Conservation (phyloP, 805 yeast species). For the Naumovozyma castellii region DNA sequence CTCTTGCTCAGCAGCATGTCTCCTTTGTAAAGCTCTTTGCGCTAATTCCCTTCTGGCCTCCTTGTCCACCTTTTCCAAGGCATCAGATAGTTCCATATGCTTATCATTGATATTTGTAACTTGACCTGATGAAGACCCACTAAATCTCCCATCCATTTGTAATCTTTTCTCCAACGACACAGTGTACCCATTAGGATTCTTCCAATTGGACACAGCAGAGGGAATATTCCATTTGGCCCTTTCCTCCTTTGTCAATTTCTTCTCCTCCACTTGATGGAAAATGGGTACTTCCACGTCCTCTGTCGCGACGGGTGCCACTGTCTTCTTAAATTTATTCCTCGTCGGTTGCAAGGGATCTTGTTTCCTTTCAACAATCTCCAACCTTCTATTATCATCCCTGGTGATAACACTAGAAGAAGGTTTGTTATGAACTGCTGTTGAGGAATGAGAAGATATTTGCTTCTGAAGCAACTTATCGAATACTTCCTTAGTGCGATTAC, state of each 20-base stretch:
- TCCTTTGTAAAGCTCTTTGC: slow-evolving; percentile 18
- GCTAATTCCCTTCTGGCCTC: slow-evolving; percentile 47
- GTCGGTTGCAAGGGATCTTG: slow-evolving; percentile 86
- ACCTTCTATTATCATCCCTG: slow-evolving; percentile 27
- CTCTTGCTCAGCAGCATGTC: slow-evolving; percentile 4
- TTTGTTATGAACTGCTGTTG: slow-evolving; percentile 8
- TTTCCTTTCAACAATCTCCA: slow-evolving; percentile 45
- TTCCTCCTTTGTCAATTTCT: slow-evolving; percentile 55
- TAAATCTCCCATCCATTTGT: slow-evolving; percentile 36
- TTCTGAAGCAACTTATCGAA: slow-evolving; percentile 43
- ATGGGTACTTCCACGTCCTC: slow-evolving; percentile 57
- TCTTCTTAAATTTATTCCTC: slow-evolving; percentile 55
- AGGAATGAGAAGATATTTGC: slow-evolving; percentile 30
- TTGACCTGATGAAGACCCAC: slow-evolving; percentile 27
- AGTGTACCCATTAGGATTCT: slow-evolving; percentile 83
- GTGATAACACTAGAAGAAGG: not conserved
- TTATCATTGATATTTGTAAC: slow-evolving; percentile 42
- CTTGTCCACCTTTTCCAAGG: slow-evolving; percentile 60
- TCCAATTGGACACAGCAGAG: slow-evolving; percentile 89
- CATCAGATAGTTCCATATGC: slow-evolving; percentile 55
- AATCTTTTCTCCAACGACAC: slow-evolving; percentile 72
- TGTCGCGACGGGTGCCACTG: slow-evolving; percentile 47
- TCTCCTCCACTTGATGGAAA: slow-evolving; percentile 45
- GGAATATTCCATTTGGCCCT: slow-evolving; percentile 81
- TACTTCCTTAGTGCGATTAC: slow-evolving; percentile 46